Conservation (phyloP, 164 flowering plant genomes). For the Vitis cinerea region DNA sequence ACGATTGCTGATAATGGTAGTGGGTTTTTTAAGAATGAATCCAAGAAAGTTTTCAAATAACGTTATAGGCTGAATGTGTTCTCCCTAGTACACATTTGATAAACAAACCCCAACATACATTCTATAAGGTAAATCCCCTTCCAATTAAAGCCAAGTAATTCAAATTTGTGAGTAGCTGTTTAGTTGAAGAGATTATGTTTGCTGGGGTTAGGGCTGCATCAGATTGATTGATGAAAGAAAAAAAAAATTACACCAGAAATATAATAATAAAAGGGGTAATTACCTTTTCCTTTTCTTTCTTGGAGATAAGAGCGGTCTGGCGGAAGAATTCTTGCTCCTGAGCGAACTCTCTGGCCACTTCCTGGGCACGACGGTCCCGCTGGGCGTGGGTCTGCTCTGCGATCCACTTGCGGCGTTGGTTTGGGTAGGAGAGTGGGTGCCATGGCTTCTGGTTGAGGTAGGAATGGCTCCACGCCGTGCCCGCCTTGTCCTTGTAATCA, state of each 20-base stretch:
- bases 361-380: slow-evolving; percentile 61
- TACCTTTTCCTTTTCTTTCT: slow-evolving; percentile 93
- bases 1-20: too few relatives aligned
- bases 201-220: too few relatives aligned
- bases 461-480: slow-evolving; percentile 95
- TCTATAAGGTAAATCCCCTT: too few relatives aligned
- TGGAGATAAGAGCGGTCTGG: slow-evolving; percentile 76
- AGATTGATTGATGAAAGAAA: not conserved
- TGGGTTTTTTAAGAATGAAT: too few relatives aligned
- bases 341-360: slow-evolving; percentile 91
- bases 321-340: slow-evolving; percentile 94
- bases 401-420: slow-evolving; percentile 98
- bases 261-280: not conserved
- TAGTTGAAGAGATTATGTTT: too few relatives aligned
- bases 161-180: too few relatives aligned
- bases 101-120: too few relatives aligned
- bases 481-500: slow-evolving; percentile 79
- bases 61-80: not conserved
- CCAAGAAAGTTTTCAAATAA: too few relatives aligned
- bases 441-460: slow-evolving; percentile 97
- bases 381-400: slow-evolving; percentile 89
- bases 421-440: slow-evolving; percentile 99
- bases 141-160: too few relatives aligned
- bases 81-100: too few relatives aligned
- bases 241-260: too few relatives aligned